Conservation (phyloP, 2,329 filamentous ascomycete genomes). For the Diaporthe sp. region DNA sequence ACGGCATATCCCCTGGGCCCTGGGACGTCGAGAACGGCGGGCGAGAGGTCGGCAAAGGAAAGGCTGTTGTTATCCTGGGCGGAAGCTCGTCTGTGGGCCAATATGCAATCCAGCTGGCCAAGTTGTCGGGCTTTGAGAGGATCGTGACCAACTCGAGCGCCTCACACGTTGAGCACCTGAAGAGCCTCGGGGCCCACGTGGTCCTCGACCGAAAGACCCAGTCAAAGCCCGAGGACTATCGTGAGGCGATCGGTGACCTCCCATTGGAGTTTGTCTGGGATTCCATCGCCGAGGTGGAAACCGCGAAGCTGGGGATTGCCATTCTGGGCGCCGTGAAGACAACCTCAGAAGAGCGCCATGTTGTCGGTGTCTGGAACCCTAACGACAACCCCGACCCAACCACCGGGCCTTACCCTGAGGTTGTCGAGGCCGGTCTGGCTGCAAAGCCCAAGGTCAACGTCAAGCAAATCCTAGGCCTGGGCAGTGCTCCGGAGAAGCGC, state of each 20-base stretch:
- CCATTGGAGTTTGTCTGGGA: slow-evolving; percentile 51
- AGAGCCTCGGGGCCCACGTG: slow-evolving; percentile 43
- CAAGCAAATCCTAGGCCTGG: slow-evolving; percentile 43
- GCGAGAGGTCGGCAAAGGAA: slow-evolving; percentile 55
- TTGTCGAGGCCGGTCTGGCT: slow-evolving; percentile 42
- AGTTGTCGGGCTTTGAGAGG: slow-evolving; percentile 59
- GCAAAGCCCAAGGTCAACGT: slow-evolving; percentile 32
- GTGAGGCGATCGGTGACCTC: slow-evolving; percentile 45
- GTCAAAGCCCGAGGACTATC: slow-evolving; percentile 46
- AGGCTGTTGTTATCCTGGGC: slow-evolving; percentile 55
- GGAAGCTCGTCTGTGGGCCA: slow-evolving; percentile 55
- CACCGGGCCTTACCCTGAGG: slow-evolving; percentile 33
- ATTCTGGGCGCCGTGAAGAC: slow-evolving; percentile 43
- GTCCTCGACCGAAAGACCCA: slow-evolving; percentile 45
- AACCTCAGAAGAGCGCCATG: slow-evolving; percentile 43
- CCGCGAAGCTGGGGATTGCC: slow-evolving; percentile 50
- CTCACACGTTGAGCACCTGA: slow-evolving; percentile 53
- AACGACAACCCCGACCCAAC: slow-evolving; percentile 35
- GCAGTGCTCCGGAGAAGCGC: slow-evolving; percentile 47
- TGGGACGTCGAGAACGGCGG: slow-evolving; percentile 47
- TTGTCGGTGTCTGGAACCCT: slow-evolving; percentile 42
- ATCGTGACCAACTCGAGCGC: slow-evolving; percentile 54
- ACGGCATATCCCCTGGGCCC: slow-evolving; percentile 47
- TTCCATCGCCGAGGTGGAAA: slow-evolving; percentile 48
- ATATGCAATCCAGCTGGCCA: slow-evolving; percentile 60